Conservation (phyloP, 1,139 yeast genomes). For the Debaryomycetaceae sp. region DNA sequence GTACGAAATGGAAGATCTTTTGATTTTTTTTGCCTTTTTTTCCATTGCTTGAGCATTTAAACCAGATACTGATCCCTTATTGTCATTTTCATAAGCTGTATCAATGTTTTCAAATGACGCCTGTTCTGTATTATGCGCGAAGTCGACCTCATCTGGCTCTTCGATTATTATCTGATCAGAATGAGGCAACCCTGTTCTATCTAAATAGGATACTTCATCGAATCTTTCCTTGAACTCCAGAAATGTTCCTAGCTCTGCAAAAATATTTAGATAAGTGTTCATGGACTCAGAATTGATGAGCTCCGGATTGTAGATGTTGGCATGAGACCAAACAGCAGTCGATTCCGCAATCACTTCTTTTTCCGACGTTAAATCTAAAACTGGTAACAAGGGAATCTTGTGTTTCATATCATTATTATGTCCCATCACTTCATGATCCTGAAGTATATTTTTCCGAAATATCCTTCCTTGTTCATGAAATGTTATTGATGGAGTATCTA, state of each 20-base stretch:
- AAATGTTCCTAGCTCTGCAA: slow-evolving; percentile 44
- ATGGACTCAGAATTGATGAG: slow-evolving; percentile 41
- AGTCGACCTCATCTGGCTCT: slow-evolving; percentile 19
- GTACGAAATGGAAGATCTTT: slow-evolving; percentile 55
- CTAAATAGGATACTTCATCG: slow-evolving; percentile 44
- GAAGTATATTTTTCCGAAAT: slow-evolving; percentile 45
- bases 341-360: slow-evolving; percentile 66
- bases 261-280: slow-evolving; percentile 53
- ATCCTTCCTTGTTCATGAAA: slow-evolving; percentile 44
- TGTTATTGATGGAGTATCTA: slow-evolving; percentile 35
- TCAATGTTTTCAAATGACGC: slow-evolving; percentile 2
- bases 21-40: slow-evolving; percentile 18
- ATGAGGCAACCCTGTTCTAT: slow-evolving; percentile 20
- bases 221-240: slow-evolving; percentile 52
- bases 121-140: slow-evolving; percentile 7
- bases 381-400: slow-evolving; percentile 69
- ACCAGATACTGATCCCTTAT: slow-evolving; percentile 12
- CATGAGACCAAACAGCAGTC: slow-evolving; percentile 68
- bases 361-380: slow-evolving; percentile 33
- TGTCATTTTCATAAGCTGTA: slow-evolving; percentile 4
- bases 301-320: slow-evolving; percentile 38
- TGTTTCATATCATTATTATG: slow-evolving; percentile 11
- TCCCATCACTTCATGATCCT: slow-evolving; percentile 14
- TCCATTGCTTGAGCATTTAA: slow-evolving; percentile 5
- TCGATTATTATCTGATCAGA: slow-evolving; percentile 10